Evolutionary conservation across 495 filamentous ascomycete species (phyloP).

Genomic region (Margaritispora aquatica): DNA sequence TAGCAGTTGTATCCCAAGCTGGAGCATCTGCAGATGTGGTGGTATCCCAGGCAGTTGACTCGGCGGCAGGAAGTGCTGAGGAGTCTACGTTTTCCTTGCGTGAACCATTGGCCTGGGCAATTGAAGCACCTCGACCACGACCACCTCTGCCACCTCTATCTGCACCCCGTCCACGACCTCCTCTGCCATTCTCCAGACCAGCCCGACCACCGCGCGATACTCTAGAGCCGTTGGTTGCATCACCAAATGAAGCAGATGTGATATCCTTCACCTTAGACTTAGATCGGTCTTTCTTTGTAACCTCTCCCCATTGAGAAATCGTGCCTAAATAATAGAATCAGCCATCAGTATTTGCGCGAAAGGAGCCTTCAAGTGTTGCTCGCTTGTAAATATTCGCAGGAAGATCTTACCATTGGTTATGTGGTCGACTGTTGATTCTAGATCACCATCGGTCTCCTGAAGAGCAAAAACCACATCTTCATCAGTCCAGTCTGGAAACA

Average conservation of each 20-base stretch:
- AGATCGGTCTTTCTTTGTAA: slow-evolving; percentile 75
- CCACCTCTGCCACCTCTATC: slow-evolving; percentile 74
- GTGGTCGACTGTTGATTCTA: slow-evolving; percentile 74
- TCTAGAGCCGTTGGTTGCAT: slow-evolving; percentile 31
- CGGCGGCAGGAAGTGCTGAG: slow-evolving; percentile 39
- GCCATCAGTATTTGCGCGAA: not conserved
- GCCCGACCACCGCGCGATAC: slow-evolving; percentile 57
- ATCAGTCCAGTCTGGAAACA: slow-evolving; percentile 89
- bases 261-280: slow-evolving; percentile 79
- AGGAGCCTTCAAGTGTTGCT: not conserved
- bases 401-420: slow-evolving; percentile 76
- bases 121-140: slow-evolving; percentile 58
- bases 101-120: slow-evolving; percentile 44
- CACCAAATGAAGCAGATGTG: slow-evolving; percentile 38
- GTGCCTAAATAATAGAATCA: slow-evolving; percentile 50
- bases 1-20: slow-evolving; percentile 29
- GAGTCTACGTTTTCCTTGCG: slow-evolving; percentile 42
- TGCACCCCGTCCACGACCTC: slow-evolving; percentile 63
- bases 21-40: slow-evolving; percentile 19
- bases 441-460: slow-evolving; percentile 85
- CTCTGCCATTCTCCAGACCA: slow-evolving; percentile 57
- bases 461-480: slow-evolving; percentile 88
- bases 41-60: slow-evolving; percentile 19
- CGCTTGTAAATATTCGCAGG: not conserved
- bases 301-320: slow-evolving; percentile 90